A percentile compares a stretch with the other conserved stretches of the same genome.
These are phyloP conservation scores for Candida pseudoviswanathii DNA, from an alignment of 1,139 yeast genomes.

Conservation along the genomic window DNA sequence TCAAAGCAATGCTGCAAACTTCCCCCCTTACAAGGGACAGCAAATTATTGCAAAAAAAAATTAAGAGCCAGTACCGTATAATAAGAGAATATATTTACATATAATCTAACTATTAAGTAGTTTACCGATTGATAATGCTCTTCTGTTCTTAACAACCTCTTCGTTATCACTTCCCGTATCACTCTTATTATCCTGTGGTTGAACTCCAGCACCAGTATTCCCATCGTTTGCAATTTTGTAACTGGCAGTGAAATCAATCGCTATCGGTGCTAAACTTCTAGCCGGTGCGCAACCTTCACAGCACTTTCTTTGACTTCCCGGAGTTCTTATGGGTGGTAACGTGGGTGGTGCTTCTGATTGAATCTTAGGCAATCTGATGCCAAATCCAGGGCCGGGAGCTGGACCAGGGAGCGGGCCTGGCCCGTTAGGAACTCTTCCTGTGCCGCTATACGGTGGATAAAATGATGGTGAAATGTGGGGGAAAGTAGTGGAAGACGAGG, in stretches of 20 bases:
- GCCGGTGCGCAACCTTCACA: conserved; percentile 10
- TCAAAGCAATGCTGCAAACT: background rate
- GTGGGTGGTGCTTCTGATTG: conserved; percentile 5
- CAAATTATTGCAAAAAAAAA: background rate
- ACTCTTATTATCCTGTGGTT: conserved; percentile 5
- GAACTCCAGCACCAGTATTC: background rate
- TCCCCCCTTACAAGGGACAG: background rate
- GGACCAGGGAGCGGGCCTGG: conserved; percentile 53
- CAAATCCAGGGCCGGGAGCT: conserved; percentile 40
- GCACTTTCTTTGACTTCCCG: conserved; percentile 9
- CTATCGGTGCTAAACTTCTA: conserved; percentile 21
- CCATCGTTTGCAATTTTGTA: conserved; percentile 4
- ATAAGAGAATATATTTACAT: background rate
- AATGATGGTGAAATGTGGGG: conserved; percentile 19
- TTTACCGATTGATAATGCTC: conserved; percentile 38
- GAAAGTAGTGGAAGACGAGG: background rate
- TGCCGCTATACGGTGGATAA: conserved; percentile 41
- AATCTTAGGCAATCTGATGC: conserved; percentile 10
- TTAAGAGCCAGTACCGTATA: background rate
- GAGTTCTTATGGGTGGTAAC: conserved; percentile 18
- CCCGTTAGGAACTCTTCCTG: conserved; percentile 46
- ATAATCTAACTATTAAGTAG: conserved; percentile 27
- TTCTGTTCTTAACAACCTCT: conserved; percentile 7
- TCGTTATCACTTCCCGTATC: conserved; percentile 7
- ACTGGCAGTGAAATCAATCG: conserved; percentile 34